A percentile compares a stretch with the other conserved stretches of the same genome.
These are phyloP conservation scores for Fusarium coicis DNA, from an alignment of 2,329 filamentous ascomycete species.

Conservation along the genomic window DNA sequence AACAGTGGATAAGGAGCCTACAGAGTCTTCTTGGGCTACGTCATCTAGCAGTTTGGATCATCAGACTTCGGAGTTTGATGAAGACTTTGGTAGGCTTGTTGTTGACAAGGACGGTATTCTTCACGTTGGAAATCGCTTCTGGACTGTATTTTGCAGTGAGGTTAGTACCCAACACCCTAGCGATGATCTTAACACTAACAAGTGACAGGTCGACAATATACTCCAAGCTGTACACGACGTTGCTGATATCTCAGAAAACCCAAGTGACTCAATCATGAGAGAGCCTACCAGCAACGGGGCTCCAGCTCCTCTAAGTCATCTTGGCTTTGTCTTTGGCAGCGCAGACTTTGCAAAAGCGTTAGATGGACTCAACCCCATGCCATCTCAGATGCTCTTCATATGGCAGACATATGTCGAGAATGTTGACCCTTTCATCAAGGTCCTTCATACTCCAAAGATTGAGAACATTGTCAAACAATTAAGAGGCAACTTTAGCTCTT, in stretches of 20 bases:
- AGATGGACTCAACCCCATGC: slow-evolving; percentile 39
- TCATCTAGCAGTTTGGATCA: neutral
- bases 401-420: slow-evolving; percentile 46
- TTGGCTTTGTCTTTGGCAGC: slow-evolving; percentile 37
- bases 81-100: slow-evolving; percentile 47
- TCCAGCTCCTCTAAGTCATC: slow-evolving; percentile 8
- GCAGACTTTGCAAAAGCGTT: slow-evolving; percentile 9
- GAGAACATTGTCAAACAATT: slow-evolving; percentile 27
- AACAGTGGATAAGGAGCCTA: slow-evolving; percentile 15
- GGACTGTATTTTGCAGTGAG: slow-evolving; percentile 48
- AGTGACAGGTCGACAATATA: slow-evolving; percentile 44
- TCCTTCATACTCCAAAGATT: slow-evolving; percentile 40
- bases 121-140: slow-evolving; percentile 47
- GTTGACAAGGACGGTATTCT: slow-evolving; percentile 41
- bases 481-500: slow-evolving; percentile 36
- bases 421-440: slow-evolving; percentile 48
- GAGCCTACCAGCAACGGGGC: neutral
- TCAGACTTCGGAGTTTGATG: slow-evolving; percentile 36
- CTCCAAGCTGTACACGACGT: slow-evolving; percentile 46
- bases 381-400: slow-evolving; percentile 45
- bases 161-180: neutral
- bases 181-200: neutral
- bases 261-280: neutral
- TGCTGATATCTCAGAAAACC: slow-evolving; percentile 13
- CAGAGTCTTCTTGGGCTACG: slow-evolving; percentile 7